phyloP scores from a whole-genome alignment of 169 alveolate genomes.

The Plasmodium cynomolgi region DNA sequence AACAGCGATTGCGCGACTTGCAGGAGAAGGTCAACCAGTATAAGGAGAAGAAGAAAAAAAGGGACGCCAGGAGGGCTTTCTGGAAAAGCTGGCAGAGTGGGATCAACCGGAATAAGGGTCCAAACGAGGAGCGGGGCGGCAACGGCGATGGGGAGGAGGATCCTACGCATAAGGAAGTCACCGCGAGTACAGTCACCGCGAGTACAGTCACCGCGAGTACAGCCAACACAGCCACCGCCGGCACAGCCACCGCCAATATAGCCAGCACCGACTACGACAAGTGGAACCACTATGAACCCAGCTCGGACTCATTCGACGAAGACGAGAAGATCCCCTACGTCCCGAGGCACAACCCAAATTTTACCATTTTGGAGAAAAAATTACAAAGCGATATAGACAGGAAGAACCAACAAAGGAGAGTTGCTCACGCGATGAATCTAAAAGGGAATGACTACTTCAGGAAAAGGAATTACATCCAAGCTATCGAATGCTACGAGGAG shows the following conservation, averaged over 20 bases:
- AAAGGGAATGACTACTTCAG: slow-evolving; percentile 37
- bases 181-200: not conserved
- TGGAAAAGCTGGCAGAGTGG: slow-evolving; percentile 31
- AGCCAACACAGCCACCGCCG: not conserved
- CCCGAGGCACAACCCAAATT: slow-evolving; percentile 8
- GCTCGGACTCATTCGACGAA: slow-evolving; percentile 49
- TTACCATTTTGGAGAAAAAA: slow-evolving; percentile 10
- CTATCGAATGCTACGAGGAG: slow-evolving; percentile 45
- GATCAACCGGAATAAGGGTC: not conserved
- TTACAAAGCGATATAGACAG: slow-evolving; percentile 17
- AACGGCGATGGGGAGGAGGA: not conserved
- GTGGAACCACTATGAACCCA: slow-evolving; percentile 66
- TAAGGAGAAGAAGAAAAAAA: slow-evolving; percentile 13
- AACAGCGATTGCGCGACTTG: slow-evolving; percentile 23
- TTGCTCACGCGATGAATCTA: slow-evolving; percentile 15
- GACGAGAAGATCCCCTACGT: slow-evolving; percentile 17
- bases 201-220: not conserved
- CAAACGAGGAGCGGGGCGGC: not conserved
- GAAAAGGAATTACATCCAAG: slow-evolving; percentile 28
- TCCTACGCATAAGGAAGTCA: not conserved
- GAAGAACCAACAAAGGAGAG: slow-evolving; percentile 16
- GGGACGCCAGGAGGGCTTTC: slow-evolving; percentile 24
- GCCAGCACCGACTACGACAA: slow-evolving; percentile 19
- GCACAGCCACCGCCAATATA: not conserved
- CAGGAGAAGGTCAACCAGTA: slow-evolving; percentile 26